These are phyloP conservation scores for Diplogelasinospora grovesii DNA, from an alignment of 495 filamentous ascomycete genomes.

Conservation along the genomic window DNA sequence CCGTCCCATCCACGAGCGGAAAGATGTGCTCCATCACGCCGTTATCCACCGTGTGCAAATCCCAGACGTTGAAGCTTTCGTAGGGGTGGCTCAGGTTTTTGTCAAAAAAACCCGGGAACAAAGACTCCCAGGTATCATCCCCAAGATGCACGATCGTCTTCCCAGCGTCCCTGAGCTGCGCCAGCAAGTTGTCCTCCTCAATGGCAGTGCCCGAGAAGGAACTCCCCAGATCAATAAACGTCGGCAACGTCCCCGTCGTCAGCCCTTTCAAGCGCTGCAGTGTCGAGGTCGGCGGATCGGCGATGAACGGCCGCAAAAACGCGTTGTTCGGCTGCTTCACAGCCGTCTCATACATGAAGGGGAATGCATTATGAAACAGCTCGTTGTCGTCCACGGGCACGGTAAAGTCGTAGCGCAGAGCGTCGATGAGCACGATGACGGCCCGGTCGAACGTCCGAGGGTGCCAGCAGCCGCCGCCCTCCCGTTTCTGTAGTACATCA, in stretches of 20 bases:
- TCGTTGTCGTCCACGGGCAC: conserved; percentile 58
- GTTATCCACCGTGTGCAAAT: conserved; percentile 93
- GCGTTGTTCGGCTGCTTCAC: conserved; percentile 67
- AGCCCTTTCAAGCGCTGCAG: conserved; percentile 88
- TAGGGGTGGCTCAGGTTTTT: conserved; percentile 75
- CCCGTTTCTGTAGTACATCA: conserved; percentile 29
- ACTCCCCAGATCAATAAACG: conserved; percentile 86
- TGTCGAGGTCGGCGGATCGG: conserved; percentile 91
- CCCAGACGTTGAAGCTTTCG: conserved; percentile 98
- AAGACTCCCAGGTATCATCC: conserved; percentile 90
- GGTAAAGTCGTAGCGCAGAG: conserved; percentile 93
- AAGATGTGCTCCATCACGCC: conserved; percentile 91
- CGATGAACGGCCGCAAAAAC: conserved; percentile 90
- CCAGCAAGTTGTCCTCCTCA: conserved; percentile 90
- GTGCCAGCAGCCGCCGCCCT: conserved; percentile 81
- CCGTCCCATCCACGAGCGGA: conserved; percentile 63
- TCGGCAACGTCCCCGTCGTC: conserved; percentile 91
- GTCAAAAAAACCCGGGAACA: conserved; percentile 92
- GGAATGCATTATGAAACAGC: conserved; percentile 81
- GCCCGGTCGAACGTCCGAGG: conserved; percentile 87
- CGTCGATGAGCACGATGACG: conserved; percentile 86
- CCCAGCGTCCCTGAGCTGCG: conserved; percentile 70
- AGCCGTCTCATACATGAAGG: conserved; percentile 77
- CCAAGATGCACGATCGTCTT: conserved; percentile 88
- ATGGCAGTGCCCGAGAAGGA: conserved; percentile 97